Conservation (phyloP, 352 stramenopile genomes). For the Globisporangium paroecandrum region DNA sequence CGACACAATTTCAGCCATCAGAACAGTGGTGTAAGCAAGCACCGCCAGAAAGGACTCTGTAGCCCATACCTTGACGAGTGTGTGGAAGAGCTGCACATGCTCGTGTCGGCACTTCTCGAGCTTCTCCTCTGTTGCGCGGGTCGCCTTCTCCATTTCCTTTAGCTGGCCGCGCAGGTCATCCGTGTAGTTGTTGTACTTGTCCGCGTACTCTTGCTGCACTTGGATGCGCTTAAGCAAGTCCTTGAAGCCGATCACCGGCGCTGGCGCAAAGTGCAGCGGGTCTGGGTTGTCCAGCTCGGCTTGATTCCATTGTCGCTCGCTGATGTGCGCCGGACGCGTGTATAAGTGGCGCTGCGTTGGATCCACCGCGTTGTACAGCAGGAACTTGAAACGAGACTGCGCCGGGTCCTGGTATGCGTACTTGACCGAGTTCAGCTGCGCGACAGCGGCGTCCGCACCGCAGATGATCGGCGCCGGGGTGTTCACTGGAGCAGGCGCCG, state of each 20-base stretch:
- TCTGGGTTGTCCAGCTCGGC: slow-evolving; percentile 86
- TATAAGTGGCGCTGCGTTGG: slow-evolving; percentile 80
- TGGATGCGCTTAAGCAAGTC: slow-evolving; percentile 81
- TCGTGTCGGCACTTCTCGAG: slow-evolving; percentile 81
- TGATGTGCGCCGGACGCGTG: slow-evolving; percentile 72
- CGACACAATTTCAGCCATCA: slow-evolving; percentile 2
- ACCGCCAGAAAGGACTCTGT: not conserved
- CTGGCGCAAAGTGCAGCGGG: slow-evolving; percentile 71
- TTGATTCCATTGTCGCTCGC: slow-evolving; percentile 82
- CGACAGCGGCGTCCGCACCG: slow-evolving; percentile 67
- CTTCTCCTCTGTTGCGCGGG: slow-evolving; percentile 77
- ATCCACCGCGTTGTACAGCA: slow-evolving; percentile 89
- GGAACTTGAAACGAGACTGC: slow-evolving; percentile 87
- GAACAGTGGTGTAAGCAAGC: not conserved
- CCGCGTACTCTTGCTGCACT: slow-evolving; percentile 72
- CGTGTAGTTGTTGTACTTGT: slow-evolving; percentile 82
- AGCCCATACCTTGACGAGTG: slow-evolving; percentile 60
- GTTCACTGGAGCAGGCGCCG: slow-evolving; percentile 30
- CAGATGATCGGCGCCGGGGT: slow-evolving; percentile 69
- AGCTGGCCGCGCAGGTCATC: slow-evolving; percentile 71
- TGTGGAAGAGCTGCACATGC: slow-evolving; percentile 81
- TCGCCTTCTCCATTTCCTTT: slow-evolving; percentile 80
- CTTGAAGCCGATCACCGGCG: slow-evolving; percentile 74
- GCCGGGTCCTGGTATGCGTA: slow-evolving; percentile 78
- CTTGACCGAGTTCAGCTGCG: slow-evolving; percentile 79